phyloP scores from a whole-genome alignment of 2,329 filamentous ascomycete genomes.

The Pyricularia pennisetigena region DNA sequence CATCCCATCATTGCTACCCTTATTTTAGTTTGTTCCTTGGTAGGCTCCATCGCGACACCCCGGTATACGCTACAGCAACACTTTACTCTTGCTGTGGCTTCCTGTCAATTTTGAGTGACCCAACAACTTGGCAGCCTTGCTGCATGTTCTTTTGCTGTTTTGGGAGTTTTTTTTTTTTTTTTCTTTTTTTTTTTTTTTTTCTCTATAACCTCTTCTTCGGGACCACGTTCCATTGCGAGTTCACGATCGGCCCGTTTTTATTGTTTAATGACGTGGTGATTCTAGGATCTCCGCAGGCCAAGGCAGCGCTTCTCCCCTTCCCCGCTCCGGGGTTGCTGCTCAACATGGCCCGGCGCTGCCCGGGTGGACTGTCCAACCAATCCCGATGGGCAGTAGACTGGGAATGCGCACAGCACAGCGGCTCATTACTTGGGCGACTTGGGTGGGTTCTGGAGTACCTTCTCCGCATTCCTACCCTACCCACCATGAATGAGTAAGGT shows the following conservation, averaged over 20 bases:
- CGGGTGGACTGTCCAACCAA: neutral
- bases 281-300: neutral
- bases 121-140: neutral
- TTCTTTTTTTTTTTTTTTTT: too few species aligned
- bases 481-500: neutral
- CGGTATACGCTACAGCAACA: neutral
- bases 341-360: neutral
- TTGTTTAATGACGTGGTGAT: neutral
- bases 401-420: neutral
- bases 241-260: neutral
- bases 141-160: too few species aligned
- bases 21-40: neutral
- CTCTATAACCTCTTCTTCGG: neutral
- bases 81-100: neutral
- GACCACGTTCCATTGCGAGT: neutral
- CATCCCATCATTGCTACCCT: neutral
- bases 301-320: neutral
- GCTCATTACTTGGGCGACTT: neutral
- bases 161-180: neutral
- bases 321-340: neutral
- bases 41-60: neutral
- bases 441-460: neutral
- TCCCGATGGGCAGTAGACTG: neutral
- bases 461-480: neutral
- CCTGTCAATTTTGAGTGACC: neutral